A percentile compares a stretch with the other conserved stretches of the same genome.
These are phyloP conservation scores for Coleophoma eucalyptorum DNA, from an alignment of 2,329 filamentous ascomycete genomes.

Conservation along the genomic window DNA sequence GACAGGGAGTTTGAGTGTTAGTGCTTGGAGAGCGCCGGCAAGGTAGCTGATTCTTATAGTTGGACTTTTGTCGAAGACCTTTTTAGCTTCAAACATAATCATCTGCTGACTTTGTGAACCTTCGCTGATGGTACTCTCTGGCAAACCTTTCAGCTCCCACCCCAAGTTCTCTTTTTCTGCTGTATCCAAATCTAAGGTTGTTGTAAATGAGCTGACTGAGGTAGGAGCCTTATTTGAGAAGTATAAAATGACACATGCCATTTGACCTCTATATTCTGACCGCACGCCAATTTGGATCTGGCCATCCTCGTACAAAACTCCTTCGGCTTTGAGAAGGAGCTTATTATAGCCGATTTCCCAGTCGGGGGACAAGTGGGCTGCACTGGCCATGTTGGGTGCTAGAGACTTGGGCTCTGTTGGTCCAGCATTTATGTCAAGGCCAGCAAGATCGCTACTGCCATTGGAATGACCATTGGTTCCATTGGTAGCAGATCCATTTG, in stretches of 20 bases:
- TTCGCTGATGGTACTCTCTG: constrained; percentile 74
- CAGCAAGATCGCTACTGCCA: constrained; percentile 65
- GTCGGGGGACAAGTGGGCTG: constrained; percentile 86
- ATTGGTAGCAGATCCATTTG: constrained; percentile 25
- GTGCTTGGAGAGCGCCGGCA: constrained; percentile 85
- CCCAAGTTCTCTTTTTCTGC: constrained; percentile 64
- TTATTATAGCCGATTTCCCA: constrained; percentile 91
- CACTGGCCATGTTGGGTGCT: constrained; percentile 82
- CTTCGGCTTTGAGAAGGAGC: constrained; percentile 75
- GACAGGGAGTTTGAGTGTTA: constrained; percentile 87
- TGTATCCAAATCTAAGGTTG: constrained; percentile 79
- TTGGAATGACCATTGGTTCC: constrained; percentile 48
- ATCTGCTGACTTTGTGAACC: constrained; percentile 86
- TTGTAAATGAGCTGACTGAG: constrained; percentile 86
- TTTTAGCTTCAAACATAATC: constrained; percentile 86
- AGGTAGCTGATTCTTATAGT: constrained; percentile 94
- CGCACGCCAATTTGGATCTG: constrained; percentile 91
- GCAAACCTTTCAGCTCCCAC: constrained; percentile 83
- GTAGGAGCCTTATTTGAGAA: constrained; percentile 92
- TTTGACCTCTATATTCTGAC: constrained; percentile 91
- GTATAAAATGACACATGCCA: constrained; percentile 93
- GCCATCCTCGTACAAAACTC: constrained; percentile 89
- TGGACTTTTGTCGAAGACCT: constrained; percentile 76
- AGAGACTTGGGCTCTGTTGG: constrained; percentile 52
- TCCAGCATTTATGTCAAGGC: constrained; percentile 70